Evolutionary conservation across 257 asterid species (phyloP).

Genomic region (Avicennia marina): DNA sequence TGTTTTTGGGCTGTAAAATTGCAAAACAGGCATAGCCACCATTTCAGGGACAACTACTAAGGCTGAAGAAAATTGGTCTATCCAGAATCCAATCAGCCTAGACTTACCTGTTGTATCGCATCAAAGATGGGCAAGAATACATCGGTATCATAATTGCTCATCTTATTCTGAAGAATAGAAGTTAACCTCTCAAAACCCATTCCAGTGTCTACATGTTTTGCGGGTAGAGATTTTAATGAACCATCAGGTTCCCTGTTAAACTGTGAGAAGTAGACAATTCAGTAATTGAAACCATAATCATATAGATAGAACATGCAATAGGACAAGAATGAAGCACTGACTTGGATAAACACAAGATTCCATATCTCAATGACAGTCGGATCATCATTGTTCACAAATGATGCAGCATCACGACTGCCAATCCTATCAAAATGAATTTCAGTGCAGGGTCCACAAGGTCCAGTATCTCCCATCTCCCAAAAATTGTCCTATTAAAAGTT

Average conservation of each 20-base stretch:
- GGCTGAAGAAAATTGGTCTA: not conserved
- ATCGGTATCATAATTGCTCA: slow-evolving; percentile 99
- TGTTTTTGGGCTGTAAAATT: not conserved
- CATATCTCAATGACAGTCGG: slow-evolving; percentile 98
- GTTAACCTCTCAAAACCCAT: slow-evolving; percentile 97
- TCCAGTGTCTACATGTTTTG: slow-evolving; percentile 97
- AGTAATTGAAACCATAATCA: slow-evolving; percentile 5
- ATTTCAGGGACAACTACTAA: no score
- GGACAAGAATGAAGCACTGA: slow-evolving; percentile 21
- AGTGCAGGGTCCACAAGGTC: slow-evolving; percentile 99
- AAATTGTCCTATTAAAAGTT: slow-evolving; percentile 67
- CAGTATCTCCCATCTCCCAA: slow-evolving; percentile 99
- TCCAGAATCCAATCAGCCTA: not conserved
- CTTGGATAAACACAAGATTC: slow-evolving; percentile 99
- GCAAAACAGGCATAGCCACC: no score
- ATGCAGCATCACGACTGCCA: slow-evolving; percentile 89
- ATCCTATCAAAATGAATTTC: slow-evolving; percentile 95
- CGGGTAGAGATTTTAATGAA: slow-evolving; percentile 84
- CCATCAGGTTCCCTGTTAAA: slow-evolving; percentile 91
- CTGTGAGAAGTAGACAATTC: slow-evolving; percentile 35
- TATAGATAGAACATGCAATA: not conserved
- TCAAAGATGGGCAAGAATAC: slow-evolving; percentile 77
- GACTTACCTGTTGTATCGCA: slow-evolving; percentile 75
- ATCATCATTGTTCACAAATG: slow-evolving; percentile 83
- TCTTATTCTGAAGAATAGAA: slow-evolving; percentile 90